A percentile compares a stretch with the other conserved stretches of the same genome.
Conservation (phyloP, 108 stramenopile species). For the Cyclotella baltica region DNA sequence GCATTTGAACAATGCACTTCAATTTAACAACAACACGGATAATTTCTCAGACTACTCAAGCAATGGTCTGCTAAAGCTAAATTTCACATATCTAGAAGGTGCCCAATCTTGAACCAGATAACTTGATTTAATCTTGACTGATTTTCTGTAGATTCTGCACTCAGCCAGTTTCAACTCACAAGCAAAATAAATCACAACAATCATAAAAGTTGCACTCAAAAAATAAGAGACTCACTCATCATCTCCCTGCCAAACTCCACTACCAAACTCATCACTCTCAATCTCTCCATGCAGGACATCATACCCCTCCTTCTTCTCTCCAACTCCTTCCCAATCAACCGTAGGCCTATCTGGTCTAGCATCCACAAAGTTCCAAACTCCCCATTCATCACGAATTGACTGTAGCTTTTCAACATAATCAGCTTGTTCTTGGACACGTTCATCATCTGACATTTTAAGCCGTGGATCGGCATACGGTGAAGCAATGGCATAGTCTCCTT, state of each 20-base stretch:
- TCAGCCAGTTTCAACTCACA: too few relatives aligned
- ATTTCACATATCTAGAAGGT: too few relatives aligned
- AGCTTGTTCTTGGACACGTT: conserved; percentile 18
- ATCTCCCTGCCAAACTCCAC: conserved; percentile 76
- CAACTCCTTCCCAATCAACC: conserved; percentile 28
- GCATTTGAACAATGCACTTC: too few relatives aligned
- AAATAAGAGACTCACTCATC: conserved; percentile 22
- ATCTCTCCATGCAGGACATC: conserved; percentile 44
- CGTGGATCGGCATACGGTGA: conserved; percentile 48
- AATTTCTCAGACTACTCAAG: too few relatives aligned
- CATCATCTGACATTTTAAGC: conserved; percentile 29
- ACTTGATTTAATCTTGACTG: too few relatives aligned
- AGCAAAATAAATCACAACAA: too few relatives aligned
- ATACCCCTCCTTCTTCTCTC: conserved; percentile 6
- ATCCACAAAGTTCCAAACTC: conserved; percentile 44
- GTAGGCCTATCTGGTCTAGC: conserved; percentile 18
- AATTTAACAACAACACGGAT: too few relatives aligned
- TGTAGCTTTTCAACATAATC: conserved; percentile 20
- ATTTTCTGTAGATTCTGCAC: too few relatives aligned
- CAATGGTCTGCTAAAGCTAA: too few relatives aligned
- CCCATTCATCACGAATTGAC: conserved; percentile 30
- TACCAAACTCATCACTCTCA: conserved; percentile 41
- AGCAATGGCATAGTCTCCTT: conserved; percentile 14
- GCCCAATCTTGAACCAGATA: too few relatives aligned
- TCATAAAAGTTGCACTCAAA: background rate